Conservation (phyloP, 495 filamentous ascomycete species). For the Rhypophila decipiens region DNA sequence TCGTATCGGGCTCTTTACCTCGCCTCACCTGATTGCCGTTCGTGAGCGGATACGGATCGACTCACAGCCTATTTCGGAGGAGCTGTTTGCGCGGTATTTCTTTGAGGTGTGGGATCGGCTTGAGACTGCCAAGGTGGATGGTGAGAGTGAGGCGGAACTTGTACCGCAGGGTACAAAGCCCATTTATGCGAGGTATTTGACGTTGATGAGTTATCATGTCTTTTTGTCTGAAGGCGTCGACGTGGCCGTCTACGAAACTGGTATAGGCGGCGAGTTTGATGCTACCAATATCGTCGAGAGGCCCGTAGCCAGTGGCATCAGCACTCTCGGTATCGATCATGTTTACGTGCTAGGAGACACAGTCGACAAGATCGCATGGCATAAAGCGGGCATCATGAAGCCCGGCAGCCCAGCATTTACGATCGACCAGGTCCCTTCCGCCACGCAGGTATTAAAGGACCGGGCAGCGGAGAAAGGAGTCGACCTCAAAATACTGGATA, state of each 20-base stretch:
- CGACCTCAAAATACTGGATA: slow-evolving; percentile 51
- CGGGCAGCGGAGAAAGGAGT: slow-evolving; percentile 64
- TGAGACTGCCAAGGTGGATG: slow-evolving; percentile 30
- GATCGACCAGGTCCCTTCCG: slow-evolving; percentile 59
- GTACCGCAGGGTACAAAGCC: slow-evolving; percentile 51
- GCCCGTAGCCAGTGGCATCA: slow-evolving; percentile 71
- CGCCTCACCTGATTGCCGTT: slow-evolving; percentile 81
- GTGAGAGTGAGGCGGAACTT: not conserved
- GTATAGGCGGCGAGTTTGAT: slow-evolving; percentile 90
- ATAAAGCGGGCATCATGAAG: slow-evolving; percentile 94
- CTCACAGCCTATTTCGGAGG: slow-evolving; percentile 65
- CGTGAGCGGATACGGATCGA: slow-evolving; percentile 85
- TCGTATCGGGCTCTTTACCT: slow-evolving; percentile 80
- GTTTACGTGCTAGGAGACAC: slow-evolving; percentile 71
- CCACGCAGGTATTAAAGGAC: slow-evolving; percentile 60
- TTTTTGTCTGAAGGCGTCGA: slow-evolving; percentile 78
- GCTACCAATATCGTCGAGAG: slow-evolving; percentile 81
- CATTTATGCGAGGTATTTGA: slow-evolving; percentile 85
- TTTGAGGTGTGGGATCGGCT: slow-evolving; percentile 84
- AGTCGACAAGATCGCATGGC: slow-evolving; percentile 91
- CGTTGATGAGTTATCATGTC: slow-evolving; percentile 81
- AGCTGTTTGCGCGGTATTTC: slow-evolving; percentile 75
- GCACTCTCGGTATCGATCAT: slow-evolving; percentile 87
- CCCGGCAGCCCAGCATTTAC: slow-evolving; percentile 61
- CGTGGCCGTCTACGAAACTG: slow-evolving; percentile 82